Percentiles rank a stretch among this genome's conserved stretches.
These are phyloP conservation scores for Lupinus albus DNA, from an alignment of 306 rosid species.

Conservation along the genomic window DNA sequence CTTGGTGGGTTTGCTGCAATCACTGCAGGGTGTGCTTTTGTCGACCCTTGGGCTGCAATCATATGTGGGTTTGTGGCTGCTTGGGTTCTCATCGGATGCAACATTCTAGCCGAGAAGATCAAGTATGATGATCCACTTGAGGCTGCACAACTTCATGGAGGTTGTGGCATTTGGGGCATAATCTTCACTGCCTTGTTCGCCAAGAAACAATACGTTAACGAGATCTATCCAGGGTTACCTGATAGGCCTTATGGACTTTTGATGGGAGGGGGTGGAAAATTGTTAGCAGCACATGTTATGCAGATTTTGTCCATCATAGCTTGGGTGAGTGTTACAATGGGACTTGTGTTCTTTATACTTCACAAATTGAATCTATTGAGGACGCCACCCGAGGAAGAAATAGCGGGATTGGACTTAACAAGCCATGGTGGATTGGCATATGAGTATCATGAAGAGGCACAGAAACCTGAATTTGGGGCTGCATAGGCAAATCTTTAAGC, in stretches of 20 bases:
- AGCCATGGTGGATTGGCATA: conserved; percentile 66
- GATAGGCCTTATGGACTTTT: conserved; percentile 56
- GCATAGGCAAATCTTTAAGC: not conserved
- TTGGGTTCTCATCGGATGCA: conserved; percentile 57
- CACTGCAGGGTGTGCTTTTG: conserved; percentile 49
- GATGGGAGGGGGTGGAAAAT: conserved; percentile 56
- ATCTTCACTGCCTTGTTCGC: conserved; percentile 61
- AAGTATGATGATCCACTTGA: conserved; percentile 65
- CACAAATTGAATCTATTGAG: conserved; percentile 51
- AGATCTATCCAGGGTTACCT: conserved; percentile 49
- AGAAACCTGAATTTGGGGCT: conserved; percentile 8
- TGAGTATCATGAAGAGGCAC: conserved; percentile 36
- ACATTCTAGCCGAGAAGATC: conserved; percentile 52
- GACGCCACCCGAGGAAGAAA: conserved; percentile 54
- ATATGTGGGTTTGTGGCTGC: conserved; percentile 66
- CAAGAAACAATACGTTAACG: conserved; percentile 48
- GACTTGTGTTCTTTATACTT: conserved; percentile 52
- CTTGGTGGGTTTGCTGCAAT: too few species aligned
- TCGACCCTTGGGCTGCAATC: conserved; percentile 69
- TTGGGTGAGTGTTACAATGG: conserved; percentile 67
- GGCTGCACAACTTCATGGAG: conserved; percentile 67
- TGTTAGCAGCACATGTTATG: conserved; percentile 56
- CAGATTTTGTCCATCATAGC: conserved; percentile 45
- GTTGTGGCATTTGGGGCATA: conserved; percentile 67
- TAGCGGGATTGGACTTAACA: conserved; percentile 63